A percentile compares a stretch with the other conserved stretches of the same genome.
These are phyloP conservation scores for Penicillium hordei DNA, from an alignment of 2,329 filamentous ascomycete genomes.

Conservation along the genomic window DNA sequence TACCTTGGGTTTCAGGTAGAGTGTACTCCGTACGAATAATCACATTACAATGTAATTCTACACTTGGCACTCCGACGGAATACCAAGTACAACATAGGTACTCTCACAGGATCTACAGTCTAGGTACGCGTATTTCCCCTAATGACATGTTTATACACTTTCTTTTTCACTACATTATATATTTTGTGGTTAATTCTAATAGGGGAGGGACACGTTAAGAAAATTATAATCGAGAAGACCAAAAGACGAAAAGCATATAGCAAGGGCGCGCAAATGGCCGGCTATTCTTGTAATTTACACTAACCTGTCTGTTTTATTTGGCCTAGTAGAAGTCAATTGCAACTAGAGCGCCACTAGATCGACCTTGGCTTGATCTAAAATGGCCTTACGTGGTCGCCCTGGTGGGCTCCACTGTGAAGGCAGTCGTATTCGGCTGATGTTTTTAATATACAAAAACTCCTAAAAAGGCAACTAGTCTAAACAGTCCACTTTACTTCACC, in stretches of 20 bases:
- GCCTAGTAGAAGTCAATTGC: conserved; percentile 3
- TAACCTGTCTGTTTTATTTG: not conserved
- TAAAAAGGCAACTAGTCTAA: not conserved
- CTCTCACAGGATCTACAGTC: too few species aligned
- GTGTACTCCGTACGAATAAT: too few species aligned
- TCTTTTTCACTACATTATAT: not conserved
- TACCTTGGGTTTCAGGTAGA: too few species aligned
- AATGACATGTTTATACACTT: too few species aligned
- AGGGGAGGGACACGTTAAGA: not conserved
- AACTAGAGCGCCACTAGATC: conserved; percentile 2
- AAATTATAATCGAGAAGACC: not conserved
- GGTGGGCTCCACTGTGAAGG: conserved; percentile 4
- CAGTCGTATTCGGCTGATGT: conserved; percentile 1
- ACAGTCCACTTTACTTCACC: not conserved
- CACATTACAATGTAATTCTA: too few species aligned
- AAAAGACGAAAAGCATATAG: too few species aligned
- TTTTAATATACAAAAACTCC: not conserved
- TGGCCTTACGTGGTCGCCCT: conserved; percentile 1
- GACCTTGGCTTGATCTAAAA: conserved; percentile 6
- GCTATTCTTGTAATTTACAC: not conserved
- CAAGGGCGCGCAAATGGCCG: too few species aligned
- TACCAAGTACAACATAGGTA: too few species aligned
- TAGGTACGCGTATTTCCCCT: not conserved
- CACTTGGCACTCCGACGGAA: too few species aligned
- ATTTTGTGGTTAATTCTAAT: not conserved